Evolutionary conservation across 2,329 filamentous ascomycete genomes (phyloP).

Genomic region (Exutisphaerella laricina): DNA sequence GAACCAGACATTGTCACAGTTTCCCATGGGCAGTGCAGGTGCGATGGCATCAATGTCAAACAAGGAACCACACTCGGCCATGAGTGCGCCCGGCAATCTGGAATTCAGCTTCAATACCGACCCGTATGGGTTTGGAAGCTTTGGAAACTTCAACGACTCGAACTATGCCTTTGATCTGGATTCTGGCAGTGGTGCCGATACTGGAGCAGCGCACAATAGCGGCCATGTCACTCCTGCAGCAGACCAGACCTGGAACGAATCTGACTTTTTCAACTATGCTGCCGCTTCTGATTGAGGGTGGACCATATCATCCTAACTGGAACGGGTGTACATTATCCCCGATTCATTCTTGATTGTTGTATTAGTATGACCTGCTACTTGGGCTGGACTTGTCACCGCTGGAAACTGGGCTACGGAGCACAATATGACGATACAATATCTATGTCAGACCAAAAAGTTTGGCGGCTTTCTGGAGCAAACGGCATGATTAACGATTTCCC

Average conservation of each 20-base stretch:
- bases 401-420: too few relatives aligned
- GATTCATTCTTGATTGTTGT: not conserved
- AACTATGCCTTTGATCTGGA: conserved; percentile 5
- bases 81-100: conserved; percentile 13
- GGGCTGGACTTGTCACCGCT: too few relatives aligned
- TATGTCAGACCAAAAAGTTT: not conserved
- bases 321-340: too few relatives aligned
- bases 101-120: conserved; percentile 15
- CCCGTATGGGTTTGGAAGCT: conserved; percentile 5
- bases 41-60: not conserved
- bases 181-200: conserved; percentile 8
- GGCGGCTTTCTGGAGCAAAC: not conserved
- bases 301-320: too few relatives aligned
- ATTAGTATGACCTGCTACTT: not conserved
- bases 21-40: conserved; percentile 2
- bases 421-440: not conserved
- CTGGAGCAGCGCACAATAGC: conserved; percentile 9
- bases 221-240: conserved; percentile 17
- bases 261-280: conserved; percentile 21
- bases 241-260: conserved; percentile 17
- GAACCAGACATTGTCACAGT: conserved; percentile 16
- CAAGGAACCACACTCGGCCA: conserved; percentile 15
- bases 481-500: not conserved
- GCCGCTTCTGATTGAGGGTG: conserved; percentile 4
- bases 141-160: conserved; percentile 3